Percentiles rank a stretch among this genome's conserved stretches.
These are phyloP conservation scores for Gnaphalium uliginosum DNA, from an alignment of 129 eudicot species.

Conservation along the genomic window DNA sequence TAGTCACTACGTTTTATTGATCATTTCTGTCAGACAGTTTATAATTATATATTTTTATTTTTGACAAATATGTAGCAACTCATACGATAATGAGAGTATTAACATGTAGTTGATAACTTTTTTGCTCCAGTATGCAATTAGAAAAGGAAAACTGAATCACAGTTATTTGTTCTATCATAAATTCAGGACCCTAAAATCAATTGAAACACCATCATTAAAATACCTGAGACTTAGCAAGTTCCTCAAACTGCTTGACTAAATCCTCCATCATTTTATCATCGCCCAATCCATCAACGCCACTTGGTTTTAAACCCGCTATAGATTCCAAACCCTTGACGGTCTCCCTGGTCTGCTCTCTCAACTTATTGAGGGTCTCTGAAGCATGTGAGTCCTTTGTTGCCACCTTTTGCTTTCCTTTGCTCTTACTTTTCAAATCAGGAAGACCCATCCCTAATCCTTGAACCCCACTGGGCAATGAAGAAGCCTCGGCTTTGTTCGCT, in stretches of 20 bases:
- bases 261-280: conserved; percentile 87
- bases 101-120: background rate
- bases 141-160: background rate
- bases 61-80: background rate
- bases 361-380: conserved; percentile 82
- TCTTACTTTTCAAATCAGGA: conserved; percentile 74
- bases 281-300: conserved; percentile 43
- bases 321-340: conserved; percentile 91
- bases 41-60: background rate
- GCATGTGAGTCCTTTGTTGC: conserved; percentile 67
- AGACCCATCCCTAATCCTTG: conserved; percentile 76
- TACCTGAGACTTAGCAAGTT: conserved; percentile 93
- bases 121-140: background rate
- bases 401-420: conserved; percentile 71
- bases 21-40: background rate
- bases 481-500: conserved; percentile 39
- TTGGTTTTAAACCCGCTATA: conserved; percentile 49
- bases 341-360: conserved; percentile 94
- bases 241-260: conserved; percentile 98
- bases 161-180: background rate
- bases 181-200: background rate
- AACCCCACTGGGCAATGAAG: conserved; percentile 43
- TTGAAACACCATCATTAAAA: background rate
- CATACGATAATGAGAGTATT: background rate
- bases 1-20: background rate